Conservation (phyloP, 768 basidiomycete species). For the Leccinellum rugosiceps region DNA sequence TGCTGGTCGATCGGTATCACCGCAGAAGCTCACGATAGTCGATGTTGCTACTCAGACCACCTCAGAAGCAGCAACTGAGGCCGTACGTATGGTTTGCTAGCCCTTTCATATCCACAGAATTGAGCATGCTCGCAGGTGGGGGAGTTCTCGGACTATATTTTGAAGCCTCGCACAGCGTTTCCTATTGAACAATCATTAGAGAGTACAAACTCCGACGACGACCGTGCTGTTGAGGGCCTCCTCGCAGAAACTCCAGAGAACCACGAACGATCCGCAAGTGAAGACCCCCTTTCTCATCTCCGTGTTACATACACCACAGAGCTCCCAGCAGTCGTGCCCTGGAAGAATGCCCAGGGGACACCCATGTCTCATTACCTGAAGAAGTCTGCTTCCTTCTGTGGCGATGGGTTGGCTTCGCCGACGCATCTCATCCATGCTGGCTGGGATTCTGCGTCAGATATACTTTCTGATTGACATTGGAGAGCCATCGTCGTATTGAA, state of each 20-base stretch:
- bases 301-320: constrained; percentile 35
- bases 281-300: constrained; percentile 35
- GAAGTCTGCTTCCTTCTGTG: constrained; percentile 40
- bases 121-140: constrained; percentile 30
- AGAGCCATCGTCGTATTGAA: constrained; percentile 5
- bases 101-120: constrained; percentile 29
- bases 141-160: constrained; percentile 22
- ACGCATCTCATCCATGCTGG: constrained; percentile 54
- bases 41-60: constrained; percentile 19
- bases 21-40: constrained; percentile 27
- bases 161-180: constrained; percentile 27
- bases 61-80: constrained; percentile 26
- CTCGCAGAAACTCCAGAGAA: constrained; percentile 32
- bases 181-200: constrained; percentile 32
- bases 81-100: constrained; percentile 29
- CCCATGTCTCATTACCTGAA: constrained; percentile 37
- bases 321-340: constrained; percentile 32
- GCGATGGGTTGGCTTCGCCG: constrained; percentile 38
- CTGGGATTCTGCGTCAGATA: constrained; percentile 54
- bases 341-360: constrained; percentile 33
- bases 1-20: constrained; percentile 34
- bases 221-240: constrained; percentile 33
- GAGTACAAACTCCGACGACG: constrained; percentile 36
- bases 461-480: constrained; percentile 31
- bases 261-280: constrained; percentile 29